These are phyloP conservation scores for Penicillium cinerascens DNA, from an alignment of 495 filamentous ascomycete genomes.

Conservation along the genomic window DNA sequence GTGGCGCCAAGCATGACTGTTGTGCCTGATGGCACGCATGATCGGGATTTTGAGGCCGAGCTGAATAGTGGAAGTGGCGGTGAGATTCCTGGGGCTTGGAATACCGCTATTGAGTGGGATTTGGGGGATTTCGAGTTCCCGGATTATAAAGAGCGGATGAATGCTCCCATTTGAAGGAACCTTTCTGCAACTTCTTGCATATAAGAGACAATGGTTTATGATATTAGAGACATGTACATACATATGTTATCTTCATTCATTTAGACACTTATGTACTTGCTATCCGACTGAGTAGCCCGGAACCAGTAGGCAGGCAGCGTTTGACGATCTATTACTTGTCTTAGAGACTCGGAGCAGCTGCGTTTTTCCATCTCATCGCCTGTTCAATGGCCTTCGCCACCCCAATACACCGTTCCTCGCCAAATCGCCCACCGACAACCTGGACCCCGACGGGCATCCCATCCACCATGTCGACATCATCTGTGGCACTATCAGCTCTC, in stretches of 20 bases:
- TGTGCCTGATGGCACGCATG: neutral
- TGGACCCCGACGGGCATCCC: constrained; percentile 55
- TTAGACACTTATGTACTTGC: no score
- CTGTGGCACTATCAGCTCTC: constrained; percentile 14
- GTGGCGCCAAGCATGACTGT: neutral
- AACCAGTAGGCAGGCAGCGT: no score
- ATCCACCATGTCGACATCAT: constrained; percentile 45
- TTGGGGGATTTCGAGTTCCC: constrained; percentile 27
- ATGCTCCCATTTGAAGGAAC: constrained; percentile 17
- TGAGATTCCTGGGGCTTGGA: neutral
- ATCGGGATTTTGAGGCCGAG: constrained; percentile 15
- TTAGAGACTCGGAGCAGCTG: constrained; percentile 12
- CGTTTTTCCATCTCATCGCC: constrained; percentile 15
- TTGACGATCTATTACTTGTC: no score
- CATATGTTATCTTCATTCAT: neutral
- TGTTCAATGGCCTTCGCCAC: constrained; percentile 39
- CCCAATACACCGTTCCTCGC: constrained; percentile 47
- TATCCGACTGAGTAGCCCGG: no score
- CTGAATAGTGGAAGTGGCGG: neutral
- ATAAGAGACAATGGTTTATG: neutral
- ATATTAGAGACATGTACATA: neutral
- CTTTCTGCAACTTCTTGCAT: neutral
- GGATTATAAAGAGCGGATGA: constrained; percentile 29
- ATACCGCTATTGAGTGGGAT: constrained; percentile 23
- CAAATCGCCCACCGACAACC: constrained; percentile 47